Conservation (phyloP, 805 yeast species). For the Scheffersomyces coipomensis region DNA sequence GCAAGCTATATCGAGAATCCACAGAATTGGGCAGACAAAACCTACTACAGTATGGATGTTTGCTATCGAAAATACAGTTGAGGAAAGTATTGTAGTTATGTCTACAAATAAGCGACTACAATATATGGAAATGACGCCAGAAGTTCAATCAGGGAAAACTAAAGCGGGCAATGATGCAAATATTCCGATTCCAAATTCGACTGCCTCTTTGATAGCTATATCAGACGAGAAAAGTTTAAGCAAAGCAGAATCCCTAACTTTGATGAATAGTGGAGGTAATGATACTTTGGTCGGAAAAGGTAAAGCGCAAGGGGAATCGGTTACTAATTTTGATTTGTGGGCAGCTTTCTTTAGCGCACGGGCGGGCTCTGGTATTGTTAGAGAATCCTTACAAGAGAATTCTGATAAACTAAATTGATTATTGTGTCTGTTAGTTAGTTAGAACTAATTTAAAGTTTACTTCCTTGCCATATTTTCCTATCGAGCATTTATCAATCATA, state of each 20-base stretch:
- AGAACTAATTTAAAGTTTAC: no score
- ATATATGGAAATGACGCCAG: constrained; percentile 21
- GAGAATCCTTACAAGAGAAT: no score
- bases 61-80: constrained; percentile 79
- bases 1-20: constrained; percentile 90
- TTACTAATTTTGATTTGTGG: constrained; percentile 60
- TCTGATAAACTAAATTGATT: no score
- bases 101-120: constrained; percentile 61
- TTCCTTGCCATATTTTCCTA: no score
- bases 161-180: not conserved
- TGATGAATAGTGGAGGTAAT: constrained; percentile 49
- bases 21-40: constrained; percentile 83
- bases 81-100: constrained; percentile 76
- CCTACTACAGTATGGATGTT: constrained; percentile 93
- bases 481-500: no score
- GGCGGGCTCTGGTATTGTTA: not conserved
- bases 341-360: constrained; percentile 50
- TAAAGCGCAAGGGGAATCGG: constrained; percentile 55
- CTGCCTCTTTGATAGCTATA: constrained; percentile 7
- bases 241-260: constrained; percentile 52
- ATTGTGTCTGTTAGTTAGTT: no score
- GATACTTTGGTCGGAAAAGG: constrained; percentile 45
- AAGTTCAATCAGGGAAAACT: not conserved
- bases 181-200: not conserved
- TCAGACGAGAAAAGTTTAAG: constrained; percentile 33